Base-by-base conservation (phyloP, 2,329 filamentous ascomycete genomes). In the Escovopsis sp. region DNA sequence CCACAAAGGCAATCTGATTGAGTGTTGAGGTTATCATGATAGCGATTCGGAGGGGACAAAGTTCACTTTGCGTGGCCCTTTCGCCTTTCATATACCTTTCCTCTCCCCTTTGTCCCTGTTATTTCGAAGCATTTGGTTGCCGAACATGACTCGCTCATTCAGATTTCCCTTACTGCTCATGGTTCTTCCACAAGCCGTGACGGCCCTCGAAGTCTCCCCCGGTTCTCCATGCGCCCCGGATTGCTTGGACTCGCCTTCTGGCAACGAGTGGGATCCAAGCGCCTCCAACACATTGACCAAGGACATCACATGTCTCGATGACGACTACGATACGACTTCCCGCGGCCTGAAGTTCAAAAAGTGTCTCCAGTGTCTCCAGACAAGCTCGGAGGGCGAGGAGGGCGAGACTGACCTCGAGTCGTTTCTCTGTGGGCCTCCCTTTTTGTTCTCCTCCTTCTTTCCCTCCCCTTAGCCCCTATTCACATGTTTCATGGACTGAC, bases 151-250 rank as follows among this genome's bases (percentile, higher is more conserved):
- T 15, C 35, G 35, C 35, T 36, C 35, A 36, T 15, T 36, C 36
- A 30, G 43, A 39, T 37, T 48, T n/a, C 26, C 46, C 36, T n/a
- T 53, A 3, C 34, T 53, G 12, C 36, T 51, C 2, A 37, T 53
- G 33, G 44, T 53, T 33, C 36, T 56, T 18, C 19, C 44, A 12
- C 38, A 45, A n/a, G 15, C 43, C 33, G 42, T 38, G 4, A 11
- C 38, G 10, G 63, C 61, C 3, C 55, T 74, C 3, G 59, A 69
- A 41, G 65, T 74, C 2, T 66, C 69, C 2, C 68, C 72, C 0
- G 67, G 66, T 9, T 76, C 73, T 0, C 51, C 59, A 9, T 77
- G 73, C 50, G 63, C 70, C 0, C 54, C 64, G 0, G 45, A 66
- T 2, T 77, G 73, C 43, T 51, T 70, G 4, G 63, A 69, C 45